Evolutionary conservation across 2,329 filamentous ascomycete species (phyloP).

Genomic region (Ascochyta clinopodiicola): DNA sequence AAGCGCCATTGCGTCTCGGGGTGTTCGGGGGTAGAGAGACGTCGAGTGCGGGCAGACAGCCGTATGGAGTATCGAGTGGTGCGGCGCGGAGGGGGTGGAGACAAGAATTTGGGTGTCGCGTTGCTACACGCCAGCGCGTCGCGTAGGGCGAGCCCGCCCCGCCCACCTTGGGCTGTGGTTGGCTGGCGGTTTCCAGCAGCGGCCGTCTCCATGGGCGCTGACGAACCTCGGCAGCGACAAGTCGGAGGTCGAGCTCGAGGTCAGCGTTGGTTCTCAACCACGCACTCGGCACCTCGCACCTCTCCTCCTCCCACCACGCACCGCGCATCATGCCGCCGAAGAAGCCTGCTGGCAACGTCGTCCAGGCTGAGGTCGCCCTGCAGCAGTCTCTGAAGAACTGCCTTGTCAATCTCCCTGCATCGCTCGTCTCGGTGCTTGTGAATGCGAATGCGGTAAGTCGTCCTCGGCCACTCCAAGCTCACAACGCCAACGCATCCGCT

Average conservation of each 20-base stretch:
- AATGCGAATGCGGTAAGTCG: slow-evolving; percentile 86
- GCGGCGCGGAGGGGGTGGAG: slow-evolving; percentile 20
- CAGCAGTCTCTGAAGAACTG: slow-evolving; percentile 86
- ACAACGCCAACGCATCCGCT: slow-evolving; percentile 46
- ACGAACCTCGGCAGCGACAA: slow-evolving; percentile 37
- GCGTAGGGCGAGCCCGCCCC: slow-evolving; percentile 11
- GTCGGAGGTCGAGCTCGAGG: background rate
- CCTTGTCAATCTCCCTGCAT: slow-evolving; percentile 87
- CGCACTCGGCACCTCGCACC: background rate
- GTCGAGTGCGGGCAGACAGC: slow-evolving; percentile 15
- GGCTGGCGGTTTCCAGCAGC: slow-evolving; percentile 29
- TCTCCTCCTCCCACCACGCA: slow-evolving; percentile 31
- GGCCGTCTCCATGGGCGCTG: slow-evolving; percentile 33
- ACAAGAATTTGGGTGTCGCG: slow-evolving; percentile 36
- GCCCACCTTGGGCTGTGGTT: slow-evolving; percentile 20
- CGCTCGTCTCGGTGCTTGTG: slow-evolving; percentile 82
- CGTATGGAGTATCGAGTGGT: slow-evolving; percentile 2
- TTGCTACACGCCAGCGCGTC: slow-evolving; percentile 35
- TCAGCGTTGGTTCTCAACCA: slow-evolving; percentile 4
- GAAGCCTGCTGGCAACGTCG: slow-evolving; percentile 58
- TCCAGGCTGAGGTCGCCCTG: slow-evolving; percentile 82
- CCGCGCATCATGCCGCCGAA: slow-evolving; percentile 46
- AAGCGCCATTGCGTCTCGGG: slow-evolving; percentile 74
- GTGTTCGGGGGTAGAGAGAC: slow-evolving; percentile 5
- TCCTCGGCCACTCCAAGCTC: background rate